Base-by-base conservation (phyloP, 257 asterid genomes). In the Solanum medicagineum region DNA sequence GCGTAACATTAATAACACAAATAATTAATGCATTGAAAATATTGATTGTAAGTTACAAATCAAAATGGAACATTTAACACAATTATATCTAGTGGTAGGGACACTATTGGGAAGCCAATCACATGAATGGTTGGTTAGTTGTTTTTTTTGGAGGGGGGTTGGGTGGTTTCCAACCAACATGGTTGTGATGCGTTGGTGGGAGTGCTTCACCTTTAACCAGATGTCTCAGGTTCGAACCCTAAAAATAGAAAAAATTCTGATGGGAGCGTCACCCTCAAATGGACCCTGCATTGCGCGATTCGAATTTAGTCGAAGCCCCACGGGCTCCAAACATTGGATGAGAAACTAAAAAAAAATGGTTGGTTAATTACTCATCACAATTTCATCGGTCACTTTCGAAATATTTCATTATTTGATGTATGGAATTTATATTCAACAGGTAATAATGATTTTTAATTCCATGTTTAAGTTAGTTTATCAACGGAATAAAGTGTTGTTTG, bases 31-130 rank as follows among this genome's bases (percentile, higher is more conserved):
- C 63, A 15, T 16, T 51, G 16, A 26, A 77, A 24, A 51, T 51
- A 16, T 75, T 24, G 42, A 32, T 44, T 3, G 8, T 36, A 9
- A 26, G 53, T 10, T 36, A 24, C 16, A 8, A 49, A 77, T 15
- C 7, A 77, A 66, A 51, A 11, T 15, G 16, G 26, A 47, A 24
- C 7, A 77, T 26, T 63, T 29, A 10, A 6, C 26, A 15, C 47
- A 75, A 47, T 51, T 75, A 15, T 16, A 24, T 75, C 26, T 49
- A 75, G 82, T 75, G 82, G 82, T 24, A 24, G 63, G 83, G 83
- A 77, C 83, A 24, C 10, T 26, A 59, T 9, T 8, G 79, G 16
- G 17, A 51, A 51, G 26, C 26, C 47, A 77, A 51, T 51, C 47
- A 51, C 63, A 26, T 26, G 63, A 15, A 77, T 51, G 83, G 63